Percentiles rank a stretch among this genome's conserved stretches.
phyloP scores from a whole-genome alignment of 2,329 filamentous ascomycete species.

The Botrytis hyacinthi region DNA sequence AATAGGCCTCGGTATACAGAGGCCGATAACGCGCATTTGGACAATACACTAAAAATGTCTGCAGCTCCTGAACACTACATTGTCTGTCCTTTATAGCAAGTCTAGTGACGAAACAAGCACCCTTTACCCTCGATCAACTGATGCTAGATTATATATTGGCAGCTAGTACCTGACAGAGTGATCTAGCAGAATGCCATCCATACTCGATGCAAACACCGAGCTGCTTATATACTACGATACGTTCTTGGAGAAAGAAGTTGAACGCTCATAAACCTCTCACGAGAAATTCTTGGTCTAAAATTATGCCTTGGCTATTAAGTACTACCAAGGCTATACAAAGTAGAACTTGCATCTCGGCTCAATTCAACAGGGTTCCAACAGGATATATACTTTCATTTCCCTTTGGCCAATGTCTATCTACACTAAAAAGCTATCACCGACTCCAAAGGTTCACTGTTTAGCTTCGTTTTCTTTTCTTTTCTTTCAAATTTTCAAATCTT shows the following conservation, averaged over 20 bases:
- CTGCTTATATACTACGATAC: neutral
- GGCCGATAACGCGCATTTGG: too few species aligned
- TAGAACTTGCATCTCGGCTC: neutral
- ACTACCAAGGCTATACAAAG: neutral
- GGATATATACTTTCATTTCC: neutral
- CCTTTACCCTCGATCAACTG: neutral
- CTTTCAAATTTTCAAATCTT: neutral
- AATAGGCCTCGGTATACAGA: too few species aligned
- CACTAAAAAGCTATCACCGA: neutral
- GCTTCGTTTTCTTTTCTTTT: neutral
- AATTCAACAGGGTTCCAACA: rapidly evolving
- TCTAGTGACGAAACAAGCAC: neutral
- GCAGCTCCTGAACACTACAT: neutral
- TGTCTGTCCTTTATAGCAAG: neutral
- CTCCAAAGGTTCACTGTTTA: neutral
- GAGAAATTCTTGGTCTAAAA: neutral
- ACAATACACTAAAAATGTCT: neutral
- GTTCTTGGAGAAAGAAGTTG: neutral
- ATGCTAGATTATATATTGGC: neutral
- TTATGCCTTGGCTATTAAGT: neutral
- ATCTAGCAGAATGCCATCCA: neutral
- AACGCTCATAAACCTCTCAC: neutral
- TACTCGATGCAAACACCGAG: neutral
- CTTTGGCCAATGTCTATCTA: neutral
- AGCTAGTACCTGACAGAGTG: neutral